These are phyloP conservation scores for Pezicula rhizophila DNA, from an alignment of 2,329 filamentous ascomycete genomes.

Conservation along the genomic window DNA sequence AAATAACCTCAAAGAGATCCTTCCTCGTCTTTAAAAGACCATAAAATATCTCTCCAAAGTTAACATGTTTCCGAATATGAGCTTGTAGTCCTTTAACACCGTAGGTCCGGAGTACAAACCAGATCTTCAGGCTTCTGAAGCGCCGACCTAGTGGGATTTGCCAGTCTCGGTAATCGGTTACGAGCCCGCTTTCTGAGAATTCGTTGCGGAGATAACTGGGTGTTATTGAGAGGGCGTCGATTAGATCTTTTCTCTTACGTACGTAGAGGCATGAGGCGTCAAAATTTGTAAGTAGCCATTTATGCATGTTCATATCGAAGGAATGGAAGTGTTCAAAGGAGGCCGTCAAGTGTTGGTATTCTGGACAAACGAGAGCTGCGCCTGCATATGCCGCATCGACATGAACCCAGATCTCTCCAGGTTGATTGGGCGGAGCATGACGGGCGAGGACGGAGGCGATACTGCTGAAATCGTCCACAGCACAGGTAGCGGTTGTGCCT, in stretches of 20 bases:
- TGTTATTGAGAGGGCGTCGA: slow-evolving; percentile 70
- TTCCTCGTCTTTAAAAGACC: slow-evolving; percentile 47
- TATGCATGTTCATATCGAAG: slow-evolving; percentile 95
- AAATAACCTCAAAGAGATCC: slow-evolving; percentile 73
- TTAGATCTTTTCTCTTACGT: slow-evolving; percentile 68
- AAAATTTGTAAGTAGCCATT: slow-evolving; percentile 94
- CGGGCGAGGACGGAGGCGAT: slow-evolving; percentile 27
- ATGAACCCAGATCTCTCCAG: slow-evolving; percentile 74
- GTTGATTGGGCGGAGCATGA: slow-evolving; percentile 31
- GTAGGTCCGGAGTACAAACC: slow-evolving; percentile 86
- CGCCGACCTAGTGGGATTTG: slow-evolving; percentile 87
- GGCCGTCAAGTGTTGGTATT: slow-evolving; percentile 64
- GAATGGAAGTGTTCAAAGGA: slow-evolving; percentile 68
- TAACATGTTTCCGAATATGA: slow-evolving; percentile 66
- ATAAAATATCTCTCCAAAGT: slow-evolving; percentile 65
- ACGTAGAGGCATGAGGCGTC: slow-evolving; percentile 80
- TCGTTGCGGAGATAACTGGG: slow-evolving; percentile 78
- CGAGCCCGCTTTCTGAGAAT: slow-evolving; percentile 73
- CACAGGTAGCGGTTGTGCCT: slow-evolving; percentile 84
- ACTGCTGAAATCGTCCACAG: slow-evolving; percentile 68
- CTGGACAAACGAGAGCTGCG: slow-evolving; percentile 73
- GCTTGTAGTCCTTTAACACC: slow-evolving; percentile 69
- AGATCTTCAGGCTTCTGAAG: slow-evolving; percentile 86
- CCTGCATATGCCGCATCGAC: slow-evolving; percentile 92
- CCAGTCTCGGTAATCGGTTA: slow-evolving; percentile 96